Base-by-base conservation (phyloP, 306 rosid species). In the Glycyrrhiza uralensis region DNA sequence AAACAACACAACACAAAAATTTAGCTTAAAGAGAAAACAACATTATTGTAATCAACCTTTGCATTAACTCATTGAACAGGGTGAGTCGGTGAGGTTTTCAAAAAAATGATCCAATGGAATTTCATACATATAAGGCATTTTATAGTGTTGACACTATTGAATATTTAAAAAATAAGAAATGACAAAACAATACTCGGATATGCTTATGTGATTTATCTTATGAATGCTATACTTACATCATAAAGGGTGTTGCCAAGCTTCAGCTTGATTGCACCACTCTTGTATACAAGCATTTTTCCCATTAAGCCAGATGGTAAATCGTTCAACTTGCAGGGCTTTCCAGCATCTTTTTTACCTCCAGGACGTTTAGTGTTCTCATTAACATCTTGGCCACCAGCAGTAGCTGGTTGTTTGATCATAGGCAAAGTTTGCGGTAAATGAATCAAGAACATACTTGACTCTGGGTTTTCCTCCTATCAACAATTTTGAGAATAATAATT, bases 231-330 rank as follows among this genome's bases (percentile, higher is more conserved):
- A 79, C 97, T 89, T 85, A 86, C 97, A 80, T 93, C 96, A 67
- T 86, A 87, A 68, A 93, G 79, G 32, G 85, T 87, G 78, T 91
- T 64, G 3, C 97, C 97, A 49, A 87, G 80, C 82, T 86, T 93
- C 87, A 91, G 62, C 83, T 91, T 93, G 83, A 91, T 51, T 38
- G 81, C 86, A 73, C 97, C 97, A 56, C 97, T 91, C 82, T 12
- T 83, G 81, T 89, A 90, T 41, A 91, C 88, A 6, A 89, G 79
- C 92, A 91, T 83, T 87, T 93, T 91, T 35, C 98, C 98, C 78
- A 93, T 82, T 67, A 75, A 81, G 63, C 96, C 97, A 12, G 86
- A 63, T 66, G 97, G 90, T 74, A 89, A 45, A 22, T 85, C 90
- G 5, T 75, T 46, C 82, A 85, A 61, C 58, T 80, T 63, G 71